These are phyloP conservation scores for Candida suzukii DNA, from an alignment of 805 yeast genomes.

Conservation along the genomic window DNA sequence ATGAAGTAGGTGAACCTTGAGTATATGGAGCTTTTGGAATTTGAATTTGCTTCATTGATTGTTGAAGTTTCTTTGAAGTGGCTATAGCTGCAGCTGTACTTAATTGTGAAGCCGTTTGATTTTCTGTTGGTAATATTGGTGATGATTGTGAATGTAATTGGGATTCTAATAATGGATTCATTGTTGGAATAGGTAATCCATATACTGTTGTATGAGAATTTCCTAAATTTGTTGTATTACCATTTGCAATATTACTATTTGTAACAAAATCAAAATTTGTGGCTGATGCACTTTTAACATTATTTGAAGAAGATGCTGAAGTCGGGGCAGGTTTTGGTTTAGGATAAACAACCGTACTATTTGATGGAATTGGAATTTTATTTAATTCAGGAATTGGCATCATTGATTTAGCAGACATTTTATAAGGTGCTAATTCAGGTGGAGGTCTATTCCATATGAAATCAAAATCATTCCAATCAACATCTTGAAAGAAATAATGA, in stretches of 20 bases:
- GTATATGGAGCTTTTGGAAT: background rate
- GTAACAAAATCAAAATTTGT: background rate
- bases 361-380: slow-evolving; percentile 6
- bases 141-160: slow-evolving; percentile 2
- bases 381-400: slow-evolving; percentile 55
- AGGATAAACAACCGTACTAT: background rate
- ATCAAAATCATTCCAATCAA: slow-evolving; percentile 47
- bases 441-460: slow-evolving; percentile 53
- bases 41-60: background rate
- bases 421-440: slow-evolving; percentile 67
- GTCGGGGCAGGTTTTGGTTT: background rate
- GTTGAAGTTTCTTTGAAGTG: slow-evolving; percentile 2
- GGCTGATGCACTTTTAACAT: slow-evolving; percentile 2
- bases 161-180: background rate
- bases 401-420: slow-evolving; percentile 73
- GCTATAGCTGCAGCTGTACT: slow-evolving; percentile 1
- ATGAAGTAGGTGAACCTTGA: background rate
- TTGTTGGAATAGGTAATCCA: slow-evolving; percentile 4
- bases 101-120: background rate
- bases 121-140: slow-evolving; percentile 3
- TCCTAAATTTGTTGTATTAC: background rate
- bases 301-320: background rate
- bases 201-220: background rate
- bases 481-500: slow-evolving; percentile 55
- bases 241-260: background rate